Base-by-base conservation (phyloP, 768 basidiomycete species). In the Rhodocollybia butyracea region DNA sequence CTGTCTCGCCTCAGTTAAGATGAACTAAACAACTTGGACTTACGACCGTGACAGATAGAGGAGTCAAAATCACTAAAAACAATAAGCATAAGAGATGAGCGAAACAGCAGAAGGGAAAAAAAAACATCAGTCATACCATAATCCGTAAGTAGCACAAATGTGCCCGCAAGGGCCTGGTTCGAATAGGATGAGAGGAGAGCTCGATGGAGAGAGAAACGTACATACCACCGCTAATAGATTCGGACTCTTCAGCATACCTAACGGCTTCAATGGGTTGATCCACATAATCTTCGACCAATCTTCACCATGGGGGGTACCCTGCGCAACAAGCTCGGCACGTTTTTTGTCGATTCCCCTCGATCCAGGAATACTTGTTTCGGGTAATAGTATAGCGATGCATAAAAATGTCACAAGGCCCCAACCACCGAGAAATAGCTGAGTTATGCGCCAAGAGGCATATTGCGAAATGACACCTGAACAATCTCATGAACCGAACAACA, bases 331-430 rank as follows among this genome's bases (percentile, higher is more conserved):
- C 3, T 62, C 40, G 43, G 52, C 54, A 26, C 65, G 54, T 13
- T 68, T 38, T 57, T 81, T 81, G 51, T 85, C 84, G 2, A 85
- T 70, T 0, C 84, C 81, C 36, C 77, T 71, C 1, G 76, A 63
- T 6, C 82, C 78, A 1, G 87, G 86, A 60, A 85, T 83, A 47
- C 78, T 80, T 2, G 87, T 89, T 61, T 89, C 88, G 0, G 86
- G 87, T n/a, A 87, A 75, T 51, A 75, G 75, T 3, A 77, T 39
- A 1, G 64, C 46, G 30, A 87, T 71, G 5, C 70, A 57, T 5
- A 76, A 6, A 32, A 81, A 71, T 1, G 73, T 69, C 1, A 75
- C 13, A 0, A 79, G 34, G 2, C 77, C 78, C 36, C 70, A 64
- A 0, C 73, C 34, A 2, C 76, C 78, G 1, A 89, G 56, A 0